phyloP scores from a whole-genome alignment of 495 filamentous ascomycete genomes.

The Aeminium ludgeri region DNA sequence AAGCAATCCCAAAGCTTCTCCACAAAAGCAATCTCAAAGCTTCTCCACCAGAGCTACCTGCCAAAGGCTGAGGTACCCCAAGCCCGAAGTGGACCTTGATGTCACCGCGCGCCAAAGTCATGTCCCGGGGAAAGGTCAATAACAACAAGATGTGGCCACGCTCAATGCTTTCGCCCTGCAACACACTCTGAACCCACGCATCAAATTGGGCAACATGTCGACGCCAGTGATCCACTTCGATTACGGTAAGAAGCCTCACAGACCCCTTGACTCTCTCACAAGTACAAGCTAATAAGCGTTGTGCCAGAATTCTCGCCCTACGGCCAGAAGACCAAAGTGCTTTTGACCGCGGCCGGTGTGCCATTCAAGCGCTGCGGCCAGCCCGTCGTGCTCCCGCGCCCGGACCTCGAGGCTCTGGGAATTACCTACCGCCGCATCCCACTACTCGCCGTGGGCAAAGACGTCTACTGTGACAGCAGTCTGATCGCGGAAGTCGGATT shows the following conservation, averaged over 20 bases:
- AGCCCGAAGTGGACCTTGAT: too few relatives aligned
- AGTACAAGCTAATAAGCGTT: background rate
- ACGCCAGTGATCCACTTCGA: slow-evolving; percentile 14
- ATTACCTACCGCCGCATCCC: slow-evolving; percentile 25
- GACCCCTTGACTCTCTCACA: background rate
- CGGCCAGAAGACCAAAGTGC: slow-evolving; percentile 16
- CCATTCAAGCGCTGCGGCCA: slow-evolving; percentile 10
- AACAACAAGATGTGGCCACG: too few relatives aligned
- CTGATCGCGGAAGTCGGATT: slow-evolving; percentile 19
- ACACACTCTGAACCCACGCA: too few relatives aligned
- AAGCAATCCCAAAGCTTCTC: too few relatives aligned
- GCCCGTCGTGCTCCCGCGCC: slow-evolving; percentile 16
- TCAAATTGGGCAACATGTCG: background rate
- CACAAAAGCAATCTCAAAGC: too few relatives aligned
- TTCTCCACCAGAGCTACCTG: too few relatives aligned
- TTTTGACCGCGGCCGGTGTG: slow-evolving; percentile 9
- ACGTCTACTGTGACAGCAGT: slow-evolving; percentile 23
- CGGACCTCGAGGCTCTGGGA: slow-evolving; percentile 16
- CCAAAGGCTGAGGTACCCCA: too few relatives aligned
- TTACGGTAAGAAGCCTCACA: slow-evolving; percentile 7
- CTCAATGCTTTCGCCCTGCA: background rate
- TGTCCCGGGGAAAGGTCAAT: too few relatives aligned
- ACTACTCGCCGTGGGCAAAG: slow-evolving; percentile 22
- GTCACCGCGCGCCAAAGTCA: too few relatives aligned
- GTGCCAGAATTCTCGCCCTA: slow-evolving; percentile 13